Evolutionary conservation across 2,329 filamentous ascomycete species (phyloP).

Genomic region (Nectriaceae sp.): DNA sequence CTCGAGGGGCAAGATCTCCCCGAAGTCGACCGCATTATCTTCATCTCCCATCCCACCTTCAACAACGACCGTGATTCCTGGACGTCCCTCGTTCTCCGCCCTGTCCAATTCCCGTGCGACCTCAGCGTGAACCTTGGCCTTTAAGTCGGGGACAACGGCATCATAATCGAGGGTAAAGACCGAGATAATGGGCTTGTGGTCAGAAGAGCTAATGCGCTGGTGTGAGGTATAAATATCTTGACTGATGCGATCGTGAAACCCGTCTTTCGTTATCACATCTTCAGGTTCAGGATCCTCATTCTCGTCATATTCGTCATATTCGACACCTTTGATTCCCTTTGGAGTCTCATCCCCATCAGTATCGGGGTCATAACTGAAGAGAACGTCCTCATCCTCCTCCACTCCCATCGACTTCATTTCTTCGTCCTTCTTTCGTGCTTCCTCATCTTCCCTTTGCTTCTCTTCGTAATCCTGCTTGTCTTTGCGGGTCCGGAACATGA

Average conservation of each 20-base stretch:
- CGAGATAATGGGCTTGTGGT: slow-evolving; percentile 89
- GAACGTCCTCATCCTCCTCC: slow-evolving; percentile 78
- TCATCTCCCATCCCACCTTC: slow-evolving; percentile 56
- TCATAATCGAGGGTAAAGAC: slow-evolving; percentile 85
- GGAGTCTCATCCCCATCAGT: slow-evolving; percentile 59
- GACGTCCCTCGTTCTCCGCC: slow-evolving; percentile 86
- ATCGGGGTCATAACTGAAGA: slow-evolving; percentile 90
- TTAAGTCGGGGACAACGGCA: slow-evolving; percentile 81
- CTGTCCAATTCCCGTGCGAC: slow-evolving; percentile 87
- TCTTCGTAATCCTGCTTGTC: slow-evolving; percentile 68
- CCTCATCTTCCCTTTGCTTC: slow-evolving; percentile 63
- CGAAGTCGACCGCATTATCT: slow-evolving; percentile 70
- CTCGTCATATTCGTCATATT: slow-evolving; percentile 62
- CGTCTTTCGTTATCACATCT: slow-evolving; percentile 58
- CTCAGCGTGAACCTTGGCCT: slow-evolving; percentile 80
- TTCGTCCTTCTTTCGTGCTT: slow-evolving; percentile 72
- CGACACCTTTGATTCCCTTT: slow-evolving; percentile 32
- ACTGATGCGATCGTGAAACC: slow-evolving; percentile 54
- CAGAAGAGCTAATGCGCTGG: slow-evolving; percentile 86
- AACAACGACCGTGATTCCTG: slow-evolving; percentile 78
- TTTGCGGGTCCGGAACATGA: slow-evolving; percentile 77
- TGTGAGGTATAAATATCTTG: slow-evolving; percentile 79
- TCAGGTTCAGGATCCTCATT: slow-evolving; percentile 47
- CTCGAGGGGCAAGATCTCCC: slow-evolving; percentile 69
- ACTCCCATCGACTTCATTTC: slow-evolving; percentile 83